Percentiles rank a stretch among this genome's conserved stretches.
Conservation (phyloP, 257 asterid species). For the Solanum gracilifrons region DNA sequence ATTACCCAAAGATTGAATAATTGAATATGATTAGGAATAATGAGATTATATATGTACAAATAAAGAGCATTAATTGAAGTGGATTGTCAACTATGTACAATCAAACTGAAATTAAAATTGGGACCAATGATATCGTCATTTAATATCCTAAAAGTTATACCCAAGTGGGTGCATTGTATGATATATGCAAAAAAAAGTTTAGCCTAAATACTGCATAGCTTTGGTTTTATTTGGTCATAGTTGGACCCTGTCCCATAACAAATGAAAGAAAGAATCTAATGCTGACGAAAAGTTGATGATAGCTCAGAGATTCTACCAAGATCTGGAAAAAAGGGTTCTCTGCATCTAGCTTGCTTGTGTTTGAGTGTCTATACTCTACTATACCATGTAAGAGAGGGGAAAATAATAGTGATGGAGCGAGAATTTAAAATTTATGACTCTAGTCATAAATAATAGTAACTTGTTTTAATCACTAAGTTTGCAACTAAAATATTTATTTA, state of each 20-base stretch:
- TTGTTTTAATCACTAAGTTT: background rate
- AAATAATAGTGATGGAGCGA: background rate
- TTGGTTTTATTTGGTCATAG: constrained; percentile 21
- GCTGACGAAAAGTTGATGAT: constrained; percentile 22
- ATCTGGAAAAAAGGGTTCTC: background rate
- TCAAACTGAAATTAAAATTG: background rate
- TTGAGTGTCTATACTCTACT: background rate
- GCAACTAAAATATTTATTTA: background rate
- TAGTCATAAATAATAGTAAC: background rate
- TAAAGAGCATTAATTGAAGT: background rate
- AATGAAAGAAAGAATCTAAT: constrained; percentile 4
- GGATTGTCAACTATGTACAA: constrained; percentile 1
- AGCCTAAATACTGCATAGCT: constrained; percentile 3
- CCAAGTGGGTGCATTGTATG: constrained; percentile 1
- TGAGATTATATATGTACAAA: background rate
- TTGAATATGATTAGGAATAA: background rate
- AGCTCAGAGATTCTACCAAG: constrained; percentile 18
- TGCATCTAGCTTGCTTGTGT: constrained; percentile 3
- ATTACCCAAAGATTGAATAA: background rate
- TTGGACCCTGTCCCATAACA: constrained; percentile 11
- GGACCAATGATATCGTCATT: constrained; percentile 2
- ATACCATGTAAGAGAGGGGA: background rate
- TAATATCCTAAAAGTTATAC: background rate
- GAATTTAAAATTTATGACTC: background rate
- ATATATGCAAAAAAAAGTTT: background rate